Evolutionary conservation across 352 stramenopile genomes (phyloP).

Genomic region (Pythium vanterpoolii): DNA sequence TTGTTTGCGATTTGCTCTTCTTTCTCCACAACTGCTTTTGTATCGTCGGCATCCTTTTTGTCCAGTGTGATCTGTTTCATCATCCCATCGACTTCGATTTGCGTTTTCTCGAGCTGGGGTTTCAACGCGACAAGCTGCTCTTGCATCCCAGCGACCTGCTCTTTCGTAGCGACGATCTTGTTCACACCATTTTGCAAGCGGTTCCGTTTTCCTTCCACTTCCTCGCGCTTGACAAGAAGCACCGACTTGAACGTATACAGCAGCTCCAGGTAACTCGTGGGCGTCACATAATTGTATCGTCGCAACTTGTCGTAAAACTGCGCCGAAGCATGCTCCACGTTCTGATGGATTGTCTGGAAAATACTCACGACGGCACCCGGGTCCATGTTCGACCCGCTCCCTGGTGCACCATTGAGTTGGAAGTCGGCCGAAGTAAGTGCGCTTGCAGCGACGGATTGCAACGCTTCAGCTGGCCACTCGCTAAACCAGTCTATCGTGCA

Average conservation of each 20-base stretch:
- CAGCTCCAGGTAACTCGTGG: slow-evolving; percentile 93
- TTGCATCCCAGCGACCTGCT: slow-evolving; percentile 91
- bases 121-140: slow-evolving; percentile 91
- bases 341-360: slow-evolving; percentile 89
- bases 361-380: slow-evolving; percentile 58
- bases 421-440: slow-evolving; percentile 63
- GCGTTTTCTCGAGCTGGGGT: slow-evolving; percentile 89
- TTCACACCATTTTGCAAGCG: slow-evolving; percentile 90
- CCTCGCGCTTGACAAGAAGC: slow-evolving; percentile 84
- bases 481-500: slow-evolving; percentile 90
- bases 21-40: slow-evolving; percentile 87
- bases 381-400: slow-evolving; percentile 35
- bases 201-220: slow-evolving; percentile 83
- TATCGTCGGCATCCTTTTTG: slow-evolving; percentile 90
- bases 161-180: slow-evolving; percentile 92
- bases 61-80: slow-evolving; percentile 93
- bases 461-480: slow-evolving; percentile 80
- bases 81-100: slow-evolving; percentile 92
- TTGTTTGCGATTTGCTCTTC: slow-evolving; percentile 91
- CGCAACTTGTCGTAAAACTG: slow-evolving; percentile 88
- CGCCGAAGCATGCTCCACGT: slow-evolving; percentile 73
- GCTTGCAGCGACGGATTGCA: slow-evolving; percentile 77
- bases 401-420: slow-evolving; percentile 35
- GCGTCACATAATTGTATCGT: slow-evolving; percentile 93
- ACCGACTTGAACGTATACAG: slow-evolving; percentile 92